phyloP scores from a whole-genome alignment of 495 filamentous ascomycete genomes.

The Neurospora terricola region DNA sequence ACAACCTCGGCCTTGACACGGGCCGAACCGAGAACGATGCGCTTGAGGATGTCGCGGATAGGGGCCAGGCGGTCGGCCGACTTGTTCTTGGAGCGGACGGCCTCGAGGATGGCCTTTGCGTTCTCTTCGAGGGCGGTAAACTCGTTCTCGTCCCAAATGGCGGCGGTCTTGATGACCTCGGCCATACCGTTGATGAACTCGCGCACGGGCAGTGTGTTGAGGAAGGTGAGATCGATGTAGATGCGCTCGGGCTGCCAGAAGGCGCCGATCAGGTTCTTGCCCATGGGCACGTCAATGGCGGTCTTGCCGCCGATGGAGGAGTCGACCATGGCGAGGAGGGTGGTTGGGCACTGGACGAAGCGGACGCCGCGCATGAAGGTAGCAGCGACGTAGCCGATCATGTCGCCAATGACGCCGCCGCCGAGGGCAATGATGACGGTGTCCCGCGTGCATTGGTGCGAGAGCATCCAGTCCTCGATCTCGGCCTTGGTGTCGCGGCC shows the following conservation, averaged over 20 bases:
- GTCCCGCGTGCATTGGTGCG: constrained; percentile 83
- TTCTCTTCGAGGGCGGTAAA: constrained; percentile 79
- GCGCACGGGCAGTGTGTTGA: constrained; percentile 80
- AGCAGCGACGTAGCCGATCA: constrained; percentile 93
- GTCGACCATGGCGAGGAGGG: constrained; percentile 93
- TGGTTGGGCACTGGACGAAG: constrained; percentile 94
- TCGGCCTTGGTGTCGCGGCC: constrained; percentile 85
- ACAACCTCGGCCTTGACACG: constrained; percentile 90
- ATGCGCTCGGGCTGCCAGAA: constrained; percentile 94
- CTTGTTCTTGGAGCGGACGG: constrained; percentile 49
- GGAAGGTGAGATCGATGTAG: constrained; percentile 87
- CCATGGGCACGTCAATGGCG: constrained; percentile 91
- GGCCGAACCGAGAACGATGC: constrained; percentile 79
- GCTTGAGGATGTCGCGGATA: constrained; percentile 69
- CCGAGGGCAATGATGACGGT: constrained; percentile 91
- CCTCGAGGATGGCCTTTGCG: constrained; percentile 61
- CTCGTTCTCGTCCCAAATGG: constrained; percentile 85
- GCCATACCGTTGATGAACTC: constrained; percentile 99
- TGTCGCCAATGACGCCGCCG: constrained; percentile 95
- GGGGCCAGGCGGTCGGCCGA: constrained; percentile 47
- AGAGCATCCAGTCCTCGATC: constrained; percentile 96
- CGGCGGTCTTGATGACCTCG: constrained; percentile 96
- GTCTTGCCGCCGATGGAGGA: constrained; percentile 98
- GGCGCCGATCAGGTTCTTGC: constrained; percentile 91
- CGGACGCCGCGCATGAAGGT: constrained; percentile 97